A percentile compares a stretch with the other conserved stretches of the same genome.
phyloP scores from a whole-genome alignment of 73 alveolate species.

The Uronychia setigera region DNA sequence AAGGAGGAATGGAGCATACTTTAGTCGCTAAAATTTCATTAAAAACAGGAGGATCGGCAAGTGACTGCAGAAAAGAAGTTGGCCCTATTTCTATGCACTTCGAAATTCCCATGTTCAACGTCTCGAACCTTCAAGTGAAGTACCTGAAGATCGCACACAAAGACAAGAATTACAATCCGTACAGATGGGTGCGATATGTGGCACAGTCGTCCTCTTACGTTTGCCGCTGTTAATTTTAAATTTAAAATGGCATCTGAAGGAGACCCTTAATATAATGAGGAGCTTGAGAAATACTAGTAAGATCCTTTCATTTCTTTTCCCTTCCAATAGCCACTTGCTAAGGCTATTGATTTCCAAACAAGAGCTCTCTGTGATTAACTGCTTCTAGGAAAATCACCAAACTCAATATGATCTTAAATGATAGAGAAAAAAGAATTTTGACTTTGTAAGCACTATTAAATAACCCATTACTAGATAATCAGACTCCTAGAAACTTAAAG shows the following conservation, averaged over 20 bases:
- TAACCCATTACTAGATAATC: no score
- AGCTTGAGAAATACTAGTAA: constrained; percentile 3
- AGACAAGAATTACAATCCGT: constrained; percentile 67
- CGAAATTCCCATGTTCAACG: constrained; percentile 99
- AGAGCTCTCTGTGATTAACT: background rate
- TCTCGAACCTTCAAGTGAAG: constrained; percentile 93
- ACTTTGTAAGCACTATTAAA: no score
- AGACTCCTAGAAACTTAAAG: no score
- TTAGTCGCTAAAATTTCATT: constrained; percentile 69
- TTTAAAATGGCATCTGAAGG: background rate
- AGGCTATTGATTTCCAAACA: no score
- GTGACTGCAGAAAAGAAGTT: constrained; percentile 79
- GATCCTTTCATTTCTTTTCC: background rate
- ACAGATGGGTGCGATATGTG: constrained; percentile 92
- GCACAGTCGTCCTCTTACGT: constrained; percentile 93
- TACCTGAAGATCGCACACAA: constrained; percentile 77
- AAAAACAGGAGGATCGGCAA: constrained; percentile 50
- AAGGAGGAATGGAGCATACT: constrained; percentile 92
- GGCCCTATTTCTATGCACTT: constrained; percentile 97
- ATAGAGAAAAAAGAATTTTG: no score
- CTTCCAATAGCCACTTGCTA: no score
- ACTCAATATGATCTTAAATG: no score
- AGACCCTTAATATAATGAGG: background rate
- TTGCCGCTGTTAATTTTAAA: constrained; percentile 66
- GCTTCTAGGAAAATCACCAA: background rate